phyloP scores from a whole-genome alignment of 495 filamentous ascomycete species.

The Astrocystis sublimbata region DNA sequence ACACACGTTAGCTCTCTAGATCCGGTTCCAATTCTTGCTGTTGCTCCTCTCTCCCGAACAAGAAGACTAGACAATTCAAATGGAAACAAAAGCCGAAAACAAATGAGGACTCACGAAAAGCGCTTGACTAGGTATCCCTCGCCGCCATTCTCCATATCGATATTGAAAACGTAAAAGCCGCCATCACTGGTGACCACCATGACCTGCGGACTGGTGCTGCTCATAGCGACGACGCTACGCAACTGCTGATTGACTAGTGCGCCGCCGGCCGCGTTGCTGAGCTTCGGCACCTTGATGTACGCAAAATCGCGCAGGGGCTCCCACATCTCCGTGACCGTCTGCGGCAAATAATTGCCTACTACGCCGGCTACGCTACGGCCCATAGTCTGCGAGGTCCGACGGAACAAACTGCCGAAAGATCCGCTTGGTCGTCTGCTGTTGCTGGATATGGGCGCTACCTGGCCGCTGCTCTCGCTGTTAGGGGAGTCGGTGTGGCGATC shows the following conservation, averaged over 20 bases:
- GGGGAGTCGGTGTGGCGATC: too few species aligned
- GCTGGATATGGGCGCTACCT: slow-evolving; percentile 35
- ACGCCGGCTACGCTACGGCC: slow-evolving; percentile 86
- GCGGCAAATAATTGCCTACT: slow-evolving; percentile 87
- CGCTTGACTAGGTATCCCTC: slow-evolving; percentile 89
- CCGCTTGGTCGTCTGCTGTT: slow-evolving; percentile 55
- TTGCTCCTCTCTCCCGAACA: too few species aligned
- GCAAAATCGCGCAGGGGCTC: slow-evolving; percentile 95
- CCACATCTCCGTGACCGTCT: slow-evolving; percentile 94
- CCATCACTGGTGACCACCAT: slow-evolving; percentile 98
- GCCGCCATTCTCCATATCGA: slow-evolving; percentile 94
- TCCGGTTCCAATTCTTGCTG: too few species aligned
- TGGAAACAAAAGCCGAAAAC: too few species aligned
- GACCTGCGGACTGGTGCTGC: slow-evolving; percentile 85
- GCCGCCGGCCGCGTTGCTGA: slow-evolving; percentile 38
- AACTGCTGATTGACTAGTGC: slow-evolving; percentile 40
- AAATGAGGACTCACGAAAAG: slow-evolving; percentile 74
- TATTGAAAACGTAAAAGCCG: slow-evolving; percentile 89
- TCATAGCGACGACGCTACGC: slow-evolving; percentile 92
- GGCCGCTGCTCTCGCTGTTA: slow-evolving; percentile 42
- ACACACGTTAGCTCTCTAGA: slow-evolving; percentile 14
- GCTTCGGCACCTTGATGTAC: slow-evolving; percentile 87
- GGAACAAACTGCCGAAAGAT: slow-evolving; percentile 82
- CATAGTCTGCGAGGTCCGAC: slow-evolving; percentile 95
- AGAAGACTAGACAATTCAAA: slow-evolving; percentile 11